Evolutionary conservation across 1,139 yeast species (phyloP).

Genomic region (Spencermartinsiella ligniputridi): DNA sequence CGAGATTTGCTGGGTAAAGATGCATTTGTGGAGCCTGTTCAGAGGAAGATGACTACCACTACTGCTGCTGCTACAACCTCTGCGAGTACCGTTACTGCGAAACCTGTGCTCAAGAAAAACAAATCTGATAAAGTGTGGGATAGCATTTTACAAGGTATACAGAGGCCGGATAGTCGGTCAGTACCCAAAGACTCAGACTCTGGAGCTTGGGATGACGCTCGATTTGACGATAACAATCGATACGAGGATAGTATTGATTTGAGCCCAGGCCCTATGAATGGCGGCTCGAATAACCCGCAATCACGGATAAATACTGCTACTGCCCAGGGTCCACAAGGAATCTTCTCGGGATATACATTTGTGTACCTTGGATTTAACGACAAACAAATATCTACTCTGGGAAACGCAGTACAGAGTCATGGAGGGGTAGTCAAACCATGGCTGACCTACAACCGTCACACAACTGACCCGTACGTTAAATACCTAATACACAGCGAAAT

Average conservation of each 20-base stretch:
- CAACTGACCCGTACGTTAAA: conserved; percentile 5
- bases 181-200: too few relatives aligned
- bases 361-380: conserved; percentile 23
- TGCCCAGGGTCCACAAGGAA: too few relatives aligned
- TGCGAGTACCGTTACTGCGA: conserved; percentile 8
- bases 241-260: background rate
- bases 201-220: background rate
- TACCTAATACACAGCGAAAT: conserved; percentile 29
- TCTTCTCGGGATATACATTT: conserved; percentile 22
- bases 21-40: conserved; percentile 37
- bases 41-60: conserved; percentile 4
- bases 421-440: conserved; percentile 19
- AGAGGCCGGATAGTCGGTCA: conserved; percentile 9
- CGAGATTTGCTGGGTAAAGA: conserved; percentile 39
- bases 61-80: conserved; percentile 7
- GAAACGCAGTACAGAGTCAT: conserved; percentile 39
- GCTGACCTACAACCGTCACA: background rate
- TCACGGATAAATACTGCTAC: background rate
- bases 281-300: background rate
- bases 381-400: conserved; percentile 22
- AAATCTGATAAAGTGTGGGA: conserved; percentile 24
- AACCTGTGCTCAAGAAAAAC: conserved; percentile 10
- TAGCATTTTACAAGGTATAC: conserved; percentile 18
- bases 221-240: background rate
- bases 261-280: background rate